A percentile compares a stretch with the other conserved stretches of the same genome.
phyloP scores from a whole-genome alignment of 306 rosid species.

The Vachellia collinsii region DNA sequence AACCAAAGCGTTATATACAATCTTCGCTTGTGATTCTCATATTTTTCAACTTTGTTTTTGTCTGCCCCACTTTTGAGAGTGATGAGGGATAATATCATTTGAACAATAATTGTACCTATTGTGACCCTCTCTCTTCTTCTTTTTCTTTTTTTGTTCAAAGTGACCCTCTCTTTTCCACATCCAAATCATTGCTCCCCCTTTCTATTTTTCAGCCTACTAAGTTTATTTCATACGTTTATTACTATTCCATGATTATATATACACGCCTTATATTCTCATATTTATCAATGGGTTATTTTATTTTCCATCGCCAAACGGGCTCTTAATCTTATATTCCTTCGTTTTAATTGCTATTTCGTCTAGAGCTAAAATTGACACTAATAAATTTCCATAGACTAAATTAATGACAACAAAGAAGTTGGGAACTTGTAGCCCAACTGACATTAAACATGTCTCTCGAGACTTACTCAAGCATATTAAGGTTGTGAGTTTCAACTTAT shows the following conservation, averaged over 20 bases:
- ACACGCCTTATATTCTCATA: background rate
- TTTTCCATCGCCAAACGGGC: too few relatives aligned
- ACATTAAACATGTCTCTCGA: too few relatives aligned
- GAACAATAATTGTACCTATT: slow-evolving; percentile 10
- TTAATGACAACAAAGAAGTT: too few relatives aligned
- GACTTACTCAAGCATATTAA: too few relatives aligned
- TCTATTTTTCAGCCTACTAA: background rate
- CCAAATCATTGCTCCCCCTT: background rate
- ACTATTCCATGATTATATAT: background rate
- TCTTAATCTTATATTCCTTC: background rate
- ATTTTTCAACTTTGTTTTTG: background rate
- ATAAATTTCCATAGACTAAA: background rate
- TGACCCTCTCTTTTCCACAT: slow-evolving; percentile 15
- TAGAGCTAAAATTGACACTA: background rate
- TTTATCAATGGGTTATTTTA: background rate
- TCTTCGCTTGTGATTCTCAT: background rate
- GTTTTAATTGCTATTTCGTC: background rate
- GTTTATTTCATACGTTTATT: slow-evolving; percentile 24
- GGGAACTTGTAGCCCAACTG: too few relatives aligned
- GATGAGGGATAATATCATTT: background rate
- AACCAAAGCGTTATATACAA: background rate
- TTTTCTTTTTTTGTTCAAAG: too few relatives aligned
- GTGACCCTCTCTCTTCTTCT: background rate
- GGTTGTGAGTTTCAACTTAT: too few relatives aligned
- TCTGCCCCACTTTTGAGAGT: slow-evolving; percentile 17